Evolutionary conservation across 1,284 basidiomycete genomes (phyloP).

Genomic region (Cutaneotrichosporon sp.): DNA sequence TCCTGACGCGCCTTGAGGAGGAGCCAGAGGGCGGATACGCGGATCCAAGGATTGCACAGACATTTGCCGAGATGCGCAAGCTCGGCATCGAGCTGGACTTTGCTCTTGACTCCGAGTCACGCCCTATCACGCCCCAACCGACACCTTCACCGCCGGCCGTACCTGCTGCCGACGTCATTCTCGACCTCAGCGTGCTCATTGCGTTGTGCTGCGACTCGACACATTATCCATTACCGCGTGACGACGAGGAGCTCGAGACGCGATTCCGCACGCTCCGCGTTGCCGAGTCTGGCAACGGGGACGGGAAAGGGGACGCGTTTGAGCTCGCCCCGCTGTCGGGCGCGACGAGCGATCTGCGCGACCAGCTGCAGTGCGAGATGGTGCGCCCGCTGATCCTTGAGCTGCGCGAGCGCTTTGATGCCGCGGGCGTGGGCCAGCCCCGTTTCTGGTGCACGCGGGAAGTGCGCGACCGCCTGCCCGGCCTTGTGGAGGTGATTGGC

Average conservation of each 20-base stretch:
- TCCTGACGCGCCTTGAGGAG: slow-evolving; percentile 64
- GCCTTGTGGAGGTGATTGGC: slow-evolving; percentile 38
- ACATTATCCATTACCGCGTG: slow-evolving; percentile 61
- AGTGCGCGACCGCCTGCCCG: slow-evolving; percentile 32
- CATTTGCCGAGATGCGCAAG: slow-evolving; percentile 55
- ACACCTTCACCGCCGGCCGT: background rate
- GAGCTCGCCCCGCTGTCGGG: slow-evolving; percentile 24
- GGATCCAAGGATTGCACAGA: slow-evolving; percentile 60
- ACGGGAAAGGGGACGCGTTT: background rate
- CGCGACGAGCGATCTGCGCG: slow-evolving; percentile 35
- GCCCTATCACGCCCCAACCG: background rate
- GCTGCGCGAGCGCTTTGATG: slow-evolving; percentile 25
- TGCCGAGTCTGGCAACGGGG: background rate
- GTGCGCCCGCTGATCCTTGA: slow-evolving; percentile 37
- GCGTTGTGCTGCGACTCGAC: slow-evolving; percentile 77
- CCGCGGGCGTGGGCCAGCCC: background rate
- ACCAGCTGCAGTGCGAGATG: slow-evolving; percentile 39
- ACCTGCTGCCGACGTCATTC: slow-evolving; percentile 54
- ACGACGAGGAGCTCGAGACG: slow-evolving; percentile 53
- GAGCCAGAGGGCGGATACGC: slow-evolving; percentile 26
- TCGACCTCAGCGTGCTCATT: slow-evolving; percentile 74
- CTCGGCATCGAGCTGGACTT: slow-evolving; percentile 60
- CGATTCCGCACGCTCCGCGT: slow-evolving; percentile 53
- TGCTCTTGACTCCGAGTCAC: no score
- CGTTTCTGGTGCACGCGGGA: slow-evolving; percentile 43